Conservation (phyloP, 2,329 filamentous ascomycete species). For the Microsporum audouinii region DNA sequence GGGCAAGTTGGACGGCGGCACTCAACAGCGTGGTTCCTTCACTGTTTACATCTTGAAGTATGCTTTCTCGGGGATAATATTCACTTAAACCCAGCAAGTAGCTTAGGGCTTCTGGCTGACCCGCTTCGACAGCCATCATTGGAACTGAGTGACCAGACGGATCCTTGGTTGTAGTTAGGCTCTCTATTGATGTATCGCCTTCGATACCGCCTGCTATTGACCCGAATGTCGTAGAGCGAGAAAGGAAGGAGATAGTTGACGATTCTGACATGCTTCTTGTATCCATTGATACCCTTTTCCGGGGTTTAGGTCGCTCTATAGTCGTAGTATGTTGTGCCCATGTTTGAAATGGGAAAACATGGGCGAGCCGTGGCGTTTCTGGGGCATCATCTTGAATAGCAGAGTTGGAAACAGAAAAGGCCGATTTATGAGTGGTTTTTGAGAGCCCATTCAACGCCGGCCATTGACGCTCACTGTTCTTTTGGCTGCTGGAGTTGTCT, state of each 20-base stretch:
- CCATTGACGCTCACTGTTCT: not conserved
- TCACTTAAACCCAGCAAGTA: constrained; percentile 70
- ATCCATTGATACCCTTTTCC: constrained; percentile 81
- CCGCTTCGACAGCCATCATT: constrained; percentile 74
- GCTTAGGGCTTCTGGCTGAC: constrained; percentile 57
- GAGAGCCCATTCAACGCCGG: not conserved
- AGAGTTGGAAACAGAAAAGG: constrained; percentile 16
- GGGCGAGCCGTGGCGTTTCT: constrained; percentile 45
- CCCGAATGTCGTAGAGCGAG: constrained; percentile 64
- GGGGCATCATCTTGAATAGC: constrained; percentile 16
- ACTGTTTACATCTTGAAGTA: constrained; percentile 77
- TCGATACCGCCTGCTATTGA: constrained; percentile 64
- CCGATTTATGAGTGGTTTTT: constrained; percentile 3
- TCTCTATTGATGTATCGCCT: constrained; percentile 74
- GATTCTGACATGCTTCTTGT: constrained; percentile 76
- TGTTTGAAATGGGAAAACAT: constrained; percentile 85
- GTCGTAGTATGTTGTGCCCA: constrained; percentile 33
- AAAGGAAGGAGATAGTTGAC: constrained; percentile 73
- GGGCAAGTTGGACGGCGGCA: constrained; percentile 76
- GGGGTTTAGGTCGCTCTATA: constrained; percentile 36
- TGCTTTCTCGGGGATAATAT: constrained; percentile 58
- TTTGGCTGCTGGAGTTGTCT: constrained; percentile 14
- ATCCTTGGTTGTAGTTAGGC: constrained; percentile 45
- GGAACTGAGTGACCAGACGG: constrained; percentile 66
- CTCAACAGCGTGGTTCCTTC: constrained; percentile 82